Base-by-base conservation (phyloP, 805 yeast species). In the Teunomyces stri region DNA sequence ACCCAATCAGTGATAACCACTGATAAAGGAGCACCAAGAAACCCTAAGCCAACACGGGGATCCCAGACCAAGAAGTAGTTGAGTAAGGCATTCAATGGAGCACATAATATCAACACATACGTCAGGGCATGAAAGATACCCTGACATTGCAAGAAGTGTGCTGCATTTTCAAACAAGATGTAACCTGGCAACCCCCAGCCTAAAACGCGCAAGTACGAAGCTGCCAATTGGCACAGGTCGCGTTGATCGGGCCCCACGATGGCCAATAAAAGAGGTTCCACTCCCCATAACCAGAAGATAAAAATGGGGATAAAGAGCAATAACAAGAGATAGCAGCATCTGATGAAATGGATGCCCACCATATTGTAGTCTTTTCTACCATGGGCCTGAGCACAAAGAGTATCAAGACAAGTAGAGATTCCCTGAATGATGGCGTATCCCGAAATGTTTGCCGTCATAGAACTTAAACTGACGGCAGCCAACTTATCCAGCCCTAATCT, bases 121-220 rank as follows among this genome's bases (percentile, higher is more conserved):
- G 91, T 86, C 9, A 90, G 83, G 6, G 92, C 92, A 62, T 86
- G 88, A 65, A 86, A 87, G 6, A 85, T 77, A 20, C 89, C 89
- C 68, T 87, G 92, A 41, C 88, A 78, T 63, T 87, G 92, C 55
- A 87, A 68, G 57, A 76, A 87, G 61, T 87, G 81, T 61, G 86
- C 86, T 43, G 84, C 82, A 53, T 84, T 82, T 65, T 87, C 92
- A 56, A 80, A 80, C n/a, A 81, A 56, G 25, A 87, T 81, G 60
- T 79, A 86, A 0, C 89, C 92, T 0, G 94, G 94, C 5, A 86
- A 71, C 27, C 92, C 92, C 44, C 81, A 64, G 4, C 82, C 66
- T 7, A 82, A 73, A 6, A 82, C 69, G 46, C 70, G 66, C 48
- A 87, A 66, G 60, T 86, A 87, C 30, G 61, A 59, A 2, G 85